Base-by-base conservation (phyloP, 805 yeast species). In the Yamadazyma takamatsuzukensis region DNA sequence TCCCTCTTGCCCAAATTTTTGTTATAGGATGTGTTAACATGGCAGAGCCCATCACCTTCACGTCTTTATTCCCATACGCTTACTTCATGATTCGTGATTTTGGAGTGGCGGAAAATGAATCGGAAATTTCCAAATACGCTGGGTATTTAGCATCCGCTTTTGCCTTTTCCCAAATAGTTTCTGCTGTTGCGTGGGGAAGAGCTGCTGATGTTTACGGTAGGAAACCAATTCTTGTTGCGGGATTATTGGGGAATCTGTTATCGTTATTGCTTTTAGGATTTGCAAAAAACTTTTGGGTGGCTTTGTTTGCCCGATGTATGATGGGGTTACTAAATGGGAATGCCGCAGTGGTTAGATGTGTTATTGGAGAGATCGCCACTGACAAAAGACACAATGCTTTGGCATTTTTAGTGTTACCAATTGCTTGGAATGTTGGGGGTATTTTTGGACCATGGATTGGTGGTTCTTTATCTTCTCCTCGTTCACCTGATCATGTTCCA, bases 31-130 rank as follows among this genome's bases (percentile, higher is more conserved):
- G 68, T 17, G 71, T 76, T 27, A 59, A 83, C 34, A 68, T 77
- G 37, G 68, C 78, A 6, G 83, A 78, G 48, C 83, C 84, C 2
- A 65, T 78, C 14, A 75, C 82, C 3, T 78, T 77, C 57, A 74
- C 83, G 3, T 75, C 82, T 4, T 51, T 77, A 22, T 77, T 78
- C 48, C 84, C 84, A 2, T 78, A 78, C 45, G 68, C 76, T 19
- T 78, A 71, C 50, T 78, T 73, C 54, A 74, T 78, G 81, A 76
- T 78, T 12, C 53, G 72, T 35, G 79, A 74, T 39, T 77, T 77
- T 48, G 67, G 69, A 4, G 53, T 75, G 8, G 73, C 73, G 9
- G 39, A 71, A 22, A 55, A 61, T 12, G 74, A 73, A 29, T 65
- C 72, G 12, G 72, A 74, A 29, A 74, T 79, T 19, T 64, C 81